Conservation (phyloP, 805 yeast genomes). For the Teunomyces stri region DNA sequence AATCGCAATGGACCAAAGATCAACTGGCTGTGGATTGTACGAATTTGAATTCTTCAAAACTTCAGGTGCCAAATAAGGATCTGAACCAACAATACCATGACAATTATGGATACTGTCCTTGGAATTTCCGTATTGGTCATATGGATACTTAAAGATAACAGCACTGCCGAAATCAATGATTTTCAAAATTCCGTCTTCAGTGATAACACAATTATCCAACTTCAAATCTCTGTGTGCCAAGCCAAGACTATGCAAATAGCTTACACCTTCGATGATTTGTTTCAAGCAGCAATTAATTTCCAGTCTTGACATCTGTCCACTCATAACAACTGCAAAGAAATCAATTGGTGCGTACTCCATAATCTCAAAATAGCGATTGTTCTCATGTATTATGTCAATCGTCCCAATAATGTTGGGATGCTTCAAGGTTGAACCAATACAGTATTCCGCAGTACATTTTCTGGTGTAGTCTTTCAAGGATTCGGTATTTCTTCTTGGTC, state of each 20-base stretch:
- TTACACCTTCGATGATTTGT: slow-evolving; percentile 71
- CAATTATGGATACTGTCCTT: slow-evolving; percentile 23
- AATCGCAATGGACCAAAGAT: slow-evolving; percentile 82
- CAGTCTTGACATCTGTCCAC: slow-evolving; percentile 75
- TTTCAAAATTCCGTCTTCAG: slow-evolving; percentile 69
- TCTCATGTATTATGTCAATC: slow-evolving; percentile 70
- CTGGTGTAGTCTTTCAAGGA: slow-evolving; percentile 74
- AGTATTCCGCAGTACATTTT: slow-evolving; percentile 85
- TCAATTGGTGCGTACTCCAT: slow-evolving; percentile 94
- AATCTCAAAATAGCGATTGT: slow-evolving; percentile 73
- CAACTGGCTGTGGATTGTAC: slow-evolving; percentile 77
- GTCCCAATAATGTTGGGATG: slow-evolving; percentile 82
- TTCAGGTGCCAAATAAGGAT: slow-evolving; percentile 86
- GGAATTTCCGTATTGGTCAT: slow-evolving; percentile 34
- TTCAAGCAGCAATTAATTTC: slow-evolving; percentile 81
- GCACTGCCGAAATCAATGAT: slow-evolving; percentile 84
- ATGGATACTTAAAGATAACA: slow-evolving; percentile 77
- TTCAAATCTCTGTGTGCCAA: slow-evolving; percentile 81
- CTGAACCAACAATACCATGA: slow-evolving; percentile 81
- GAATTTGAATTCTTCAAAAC: slow-evolving; percentile 51
- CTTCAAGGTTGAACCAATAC: slow-evolving; percentile 78
- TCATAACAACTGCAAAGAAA: slow-evolving; percentile 84
- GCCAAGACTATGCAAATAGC: slow-evolving; percentile 72
- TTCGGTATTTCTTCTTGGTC: slow-evolving; percentile 70
- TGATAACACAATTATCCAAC: slow-evolving; percentile 79